Base-by-base conservation (phyloP, 1,284 basidiomycete species). In the Cutaneotrichosporon curvatum region DNA sequence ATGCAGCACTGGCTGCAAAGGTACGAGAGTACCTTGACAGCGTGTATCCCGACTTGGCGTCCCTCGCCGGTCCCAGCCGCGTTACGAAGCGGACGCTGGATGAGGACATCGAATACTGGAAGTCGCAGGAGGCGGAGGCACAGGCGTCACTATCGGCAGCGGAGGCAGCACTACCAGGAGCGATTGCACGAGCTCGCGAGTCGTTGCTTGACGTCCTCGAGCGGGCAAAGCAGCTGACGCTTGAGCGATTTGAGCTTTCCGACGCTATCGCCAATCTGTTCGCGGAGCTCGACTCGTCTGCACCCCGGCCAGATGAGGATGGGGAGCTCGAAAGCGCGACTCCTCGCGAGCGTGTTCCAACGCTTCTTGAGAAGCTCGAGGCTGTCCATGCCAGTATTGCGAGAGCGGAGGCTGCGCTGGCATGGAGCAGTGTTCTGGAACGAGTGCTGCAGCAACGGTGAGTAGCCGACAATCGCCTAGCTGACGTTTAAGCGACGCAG, bases 371-470 rank as follows among this genome's bases (percentile, higher is more conserved):
- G 1, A 71, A 88, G 11, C 73, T 92, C n/a, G 85, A 92, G 68
- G 82, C 82, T 33, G 75, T 90, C 51, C 85, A 91, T 79, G 45
- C 79, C 15, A 59, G 78, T 60, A 63, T 92, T 56, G 82, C 80
- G 61, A 83, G 86, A 60, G 74, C 91, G 25, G 76, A 84, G 58
- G 80, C 79, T 43, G 81, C 88, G 9, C 81, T 81, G 58, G 76
- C 78, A 19, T 94, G 92, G 69, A 80, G 87, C 6, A 78, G 79
- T 40, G 74, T 89, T 5, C 73, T 91, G 28, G 79, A 87, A 56
- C 79, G 77, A 58, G 80, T 81, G 7, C 72, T 92, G 52, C 71
- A 75, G 28, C 75, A 87, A 37, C 85, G 87, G 89, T 89, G 53
- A 51, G 78, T 7, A n/a, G 3, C 20, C 7, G 21, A 20, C 4